Conservation (phyloP, 2,329 filamentous ascomycete genomes). For the Neonectria faginata region DNA sequence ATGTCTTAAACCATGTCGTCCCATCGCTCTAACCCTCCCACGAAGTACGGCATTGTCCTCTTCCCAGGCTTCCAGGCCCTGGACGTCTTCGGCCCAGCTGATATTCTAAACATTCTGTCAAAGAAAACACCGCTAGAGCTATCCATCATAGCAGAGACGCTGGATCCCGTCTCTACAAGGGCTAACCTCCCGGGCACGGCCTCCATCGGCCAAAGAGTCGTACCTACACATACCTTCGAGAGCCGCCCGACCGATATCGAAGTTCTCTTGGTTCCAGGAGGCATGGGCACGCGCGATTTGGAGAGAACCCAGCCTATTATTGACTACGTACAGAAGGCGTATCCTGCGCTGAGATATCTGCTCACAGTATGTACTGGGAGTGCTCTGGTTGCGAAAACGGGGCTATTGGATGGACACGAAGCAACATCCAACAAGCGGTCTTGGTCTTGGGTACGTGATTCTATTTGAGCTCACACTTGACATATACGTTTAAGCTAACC, state of each 20-base stretch:
- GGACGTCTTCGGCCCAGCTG: conserved; percentile 51
- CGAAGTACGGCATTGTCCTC: conserved; percentile 38
- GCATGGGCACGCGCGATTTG: conserved; percentile 47
- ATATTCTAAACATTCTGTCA: conserved; percentile 49
- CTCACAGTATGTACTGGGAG: conserved; percentile 74
- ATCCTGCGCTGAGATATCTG: conserved; percentile 60
- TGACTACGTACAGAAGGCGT: conserved; percentile 57
- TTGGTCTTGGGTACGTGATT: conserved; percentile 50
- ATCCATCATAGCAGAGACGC: conserved; percentile 43
- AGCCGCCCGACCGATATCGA: conserved; percentile 51
- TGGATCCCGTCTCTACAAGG: conserved; percentile 48
- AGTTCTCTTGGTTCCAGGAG: conserved; percentile 56
- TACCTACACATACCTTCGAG: conserved; percentile 54
- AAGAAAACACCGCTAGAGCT: conserved; percentile 40
- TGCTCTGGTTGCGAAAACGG: conserved; percentile 64
- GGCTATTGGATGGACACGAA: conserved; percentile 65
- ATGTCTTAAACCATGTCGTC: not conserved
- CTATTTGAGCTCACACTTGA: not conserved
- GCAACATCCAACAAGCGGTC: conserved; percentile 72
- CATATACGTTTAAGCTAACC: conserved; percentile 1
- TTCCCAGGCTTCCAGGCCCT: conserved; percentile 43
- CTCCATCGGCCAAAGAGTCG: conserved; percentile 47
- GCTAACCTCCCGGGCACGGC: conserved; percentile 7
- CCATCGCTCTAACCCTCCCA: conserved; percentile 12
- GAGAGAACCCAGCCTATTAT: conserved; percentile 41